Conservation (phyloP, 2,329 filamentous ascomycete species). For the Hawksworthiomyces lignivorus region DNA sequence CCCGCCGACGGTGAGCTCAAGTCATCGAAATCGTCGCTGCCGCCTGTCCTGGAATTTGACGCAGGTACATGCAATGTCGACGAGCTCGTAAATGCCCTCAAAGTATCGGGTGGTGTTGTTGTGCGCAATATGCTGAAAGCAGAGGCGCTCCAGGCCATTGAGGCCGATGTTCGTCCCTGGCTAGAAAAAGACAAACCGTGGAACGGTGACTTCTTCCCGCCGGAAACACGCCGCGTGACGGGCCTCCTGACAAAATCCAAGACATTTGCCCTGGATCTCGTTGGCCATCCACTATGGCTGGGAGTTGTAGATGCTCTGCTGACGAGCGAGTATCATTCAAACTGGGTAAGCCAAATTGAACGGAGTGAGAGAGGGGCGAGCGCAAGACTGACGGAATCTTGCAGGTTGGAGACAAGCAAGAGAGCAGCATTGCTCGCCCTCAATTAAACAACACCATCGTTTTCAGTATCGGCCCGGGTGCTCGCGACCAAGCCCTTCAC, state of each 20-base stretch:
- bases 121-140: not conserved
- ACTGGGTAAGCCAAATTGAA: constrained; percentile 6
- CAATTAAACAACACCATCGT: constrained; percentile 24
- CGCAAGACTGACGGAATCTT: too few relatives aligned
- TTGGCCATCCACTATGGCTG: constrained; percentile 4
- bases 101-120: constrained; percentile 3
- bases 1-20: not conserved
- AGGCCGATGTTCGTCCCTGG: constrained; percentile 5
- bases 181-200: constrained; percentile 4
- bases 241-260: constrained; percentile 5
- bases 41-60: not conserved
- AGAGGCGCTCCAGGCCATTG: not conserved
- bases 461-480: constrained; percentile 19
- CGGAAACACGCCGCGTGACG: constrained; percentile 6
- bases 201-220: constrained; percentile 10
- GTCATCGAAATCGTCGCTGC: not conserved
- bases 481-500: constrained; percentile 16
- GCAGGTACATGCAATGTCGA: not conserved
- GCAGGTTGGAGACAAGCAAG: too few relatives aligned
- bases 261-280: not conserved
- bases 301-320: not conserved
- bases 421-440: constrained; percentile 5
- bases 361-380: too few relatives aligned
- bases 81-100: constrained; percentile 1
- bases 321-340: not conserved